These are phyloP conservation scores for Prunus dulcis DNA, from an alignment of 306 rosid species.

Conservation along the genomic window DNA sequence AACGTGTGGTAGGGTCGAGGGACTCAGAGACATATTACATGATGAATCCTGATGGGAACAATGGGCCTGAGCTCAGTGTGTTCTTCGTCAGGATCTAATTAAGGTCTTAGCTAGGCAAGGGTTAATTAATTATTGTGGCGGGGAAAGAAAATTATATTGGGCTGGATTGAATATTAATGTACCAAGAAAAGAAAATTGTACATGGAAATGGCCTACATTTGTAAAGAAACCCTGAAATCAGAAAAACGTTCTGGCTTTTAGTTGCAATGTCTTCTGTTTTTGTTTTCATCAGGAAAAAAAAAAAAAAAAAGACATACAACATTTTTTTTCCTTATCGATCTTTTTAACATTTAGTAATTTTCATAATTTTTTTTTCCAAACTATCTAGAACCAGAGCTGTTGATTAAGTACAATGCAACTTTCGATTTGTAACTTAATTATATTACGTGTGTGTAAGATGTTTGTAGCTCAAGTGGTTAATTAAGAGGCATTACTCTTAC, in stretches of 20 bases:
- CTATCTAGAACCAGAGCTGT: not conserved
- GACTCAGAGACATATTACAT: conserved; percentile 84
- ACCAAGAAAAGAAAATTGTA: not conserved
- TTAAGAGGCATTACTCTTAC: too few relatives aligned
- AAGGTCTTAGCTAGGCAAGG: not conserved
- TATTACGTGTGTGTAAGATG: accelerated
- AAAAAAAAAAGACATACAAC: not conserved
- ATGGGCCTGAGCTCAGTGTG: conserved; percentile 64
- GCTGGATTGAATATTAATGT: not conserved
- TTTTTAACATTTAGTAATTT: too few relatives aligned
- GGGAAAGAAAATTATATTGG: not conserved
- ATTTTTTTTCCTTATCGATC: not conserved
- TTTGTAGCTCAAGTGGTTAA: too few relatives aligned
- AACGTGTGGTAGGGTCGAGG: conserved; percentile 70
- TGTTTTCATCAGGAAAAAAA: not conserved
- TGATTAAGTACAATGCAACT: not conserved
- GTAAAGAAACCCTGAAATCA: too few relatives aligned
- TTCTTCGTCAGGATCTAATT: conserved; percentile 69
- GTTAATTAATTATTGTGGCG: not conserved
- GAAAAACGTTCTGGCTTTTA: not conserved
- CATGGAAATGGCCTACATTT: not conserved
- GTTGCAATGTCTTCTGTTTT: not conserved
- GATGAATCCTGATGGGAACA: conserved; percentile 71
- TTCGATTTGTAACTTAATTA: too few relatives aligned
- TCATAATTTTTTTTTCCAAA: too few relatives aligned